A percentile compares a stretch with the other conserved stretches of the same genome.
Conservation (phyloP, 1,139 yeast species). For the Kurtzmaniella quercitrusa region DNA sequence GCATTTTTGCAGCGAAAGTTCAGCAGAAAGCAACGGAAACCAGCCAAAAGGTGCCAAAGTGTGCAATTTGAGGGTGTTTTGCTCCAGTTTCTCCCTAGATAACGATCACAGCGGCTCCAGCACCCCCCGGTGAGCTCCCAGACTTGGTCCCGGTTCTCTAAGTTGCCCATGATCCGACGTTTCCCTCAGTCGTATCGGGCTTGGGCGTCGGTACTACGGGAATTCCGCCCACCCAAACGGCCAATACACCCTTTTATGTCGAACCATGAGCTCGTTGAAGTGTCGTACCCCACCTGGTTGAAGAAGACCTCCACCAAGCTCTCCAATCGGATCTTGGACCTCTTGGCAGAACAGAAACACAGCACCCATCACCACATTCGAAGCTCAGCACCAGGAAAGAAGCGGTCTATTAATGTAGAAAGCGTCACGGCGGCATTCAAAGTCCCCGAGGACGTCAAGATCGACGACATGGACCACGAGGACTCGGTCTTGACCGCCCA, state of each 20-base stretch:
- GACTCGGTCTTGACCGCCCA: slow-evolving; percentile 3
- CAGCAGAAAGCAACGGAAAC: neutral
- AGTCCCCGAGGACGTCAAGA: slow-evolving; percentile 1
- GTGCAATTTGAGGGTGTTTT: neutral
- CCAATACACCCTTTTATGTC: slow-evolving; percentile 23
- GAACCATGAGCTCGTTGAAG: slow-evolving; percentile 20
- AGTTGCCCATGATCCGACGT: slow-evolving; percentile 19
- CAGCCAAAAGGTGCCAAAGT: too few species aligned
- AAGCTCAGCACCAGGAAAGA: slow-evolving; percentile 4
- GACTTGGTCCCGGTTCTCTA: too few species aligned
- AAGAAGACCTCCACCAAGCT: slow-evolving; percentile 14
- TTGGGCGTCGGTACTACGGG: neutral
- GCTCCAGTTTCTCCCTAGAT: too few species aligned
- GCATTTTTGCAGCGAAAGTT: neutral
- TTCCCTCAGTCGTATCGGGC: slow-evolving; percentile 19
- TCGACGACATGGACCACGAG: slow-evolving; percentile 4
- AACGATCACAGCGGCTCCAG: too few species aligned
- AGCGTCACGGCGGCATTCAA: slow-evolving; percentile 1
- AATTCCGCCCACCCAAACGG: slow-evolving; percentile 1
- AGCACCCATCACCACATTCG: slow-evolving; percentile 1
- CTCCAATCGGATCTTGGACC: slow-evolving; percentile 6
- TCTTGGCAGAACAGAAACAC: slow-evolving; percentile 1
- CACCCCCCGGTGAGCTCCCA: too few species aligned
- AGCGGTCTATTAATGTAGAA: neutral
- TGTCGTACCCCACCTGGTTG: slow-evolving; percentile 24